A percentile compares a stretch with the other conserved stretches of the same genome.
Conservation (phyloP, 306 rosid genomes). For the Dryas octopetala region DNA sequence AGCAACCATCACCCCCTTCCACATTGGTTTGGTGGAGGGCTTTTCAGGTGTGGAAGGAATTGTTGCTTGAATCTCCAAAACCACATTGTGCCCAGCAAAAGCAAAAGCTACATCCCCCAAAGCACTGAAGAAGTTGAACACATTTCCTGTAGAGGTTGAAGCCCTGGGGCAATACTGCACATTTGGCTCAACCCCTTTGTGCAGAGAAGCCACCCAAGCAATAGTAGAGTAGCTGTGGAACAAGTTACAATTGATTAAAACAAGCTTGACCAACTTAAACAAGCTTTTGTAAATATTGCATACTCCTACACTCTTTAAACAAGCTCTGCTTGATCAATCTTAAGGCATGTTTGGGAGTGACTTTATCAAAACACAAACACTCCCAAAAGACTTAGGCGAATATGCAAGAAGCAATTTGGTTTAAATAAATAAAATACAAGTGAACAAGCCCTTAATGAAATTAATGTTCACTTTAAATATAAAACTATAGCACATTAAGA, state of each 20-base stretch:
- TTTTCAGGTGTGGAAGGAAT: conserved; percentile 43
- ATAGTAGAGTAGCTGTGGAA: conserved; percentile 42
- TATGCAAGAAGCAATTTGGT: too few species aligned
- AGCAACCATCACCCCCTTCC: conserved; percentile 37
- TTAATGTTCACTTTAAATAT: neutral
- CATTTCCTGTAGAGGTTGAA: conserved; percentile 27
- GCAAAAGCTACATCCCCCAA: conserved; percentile 49
- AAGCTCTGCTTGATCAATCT: neutral
- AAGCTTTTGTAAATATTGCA: too few species aligned
- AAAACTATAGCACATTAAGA: neutral
- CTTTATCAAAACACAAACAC: too few species aligned
- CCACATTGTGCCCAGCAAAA: conserved; percentile 45
- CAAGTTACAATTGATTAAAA: neutral
- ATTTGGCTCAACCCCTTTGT: conserved; percentile 34
- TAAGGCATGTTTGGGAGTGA: neutral
- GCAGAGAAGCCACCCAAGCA: conserved; percentile 39
- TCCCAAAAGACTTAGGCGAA: too few species aligned
- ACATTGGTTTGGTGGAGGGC: conserved; percentile 41
- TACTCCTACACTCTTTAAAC: too few species aligned
- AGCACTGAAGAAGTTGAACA: conserved; percentile 36
- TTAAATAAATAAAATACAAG: too few species aligned
- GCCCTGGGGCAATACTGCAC: conserved; percentile 28
- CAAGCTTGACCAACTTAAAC: neutral
- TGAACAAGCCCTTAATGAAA: neutral
- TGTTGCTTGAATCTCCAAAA: conserved; percentile 48